These are phyloP conservation scores for Galerina sulciceps DNA, from an alignment of 768 basidiomycete genomes.

Conservation along the genomic window DNA sequence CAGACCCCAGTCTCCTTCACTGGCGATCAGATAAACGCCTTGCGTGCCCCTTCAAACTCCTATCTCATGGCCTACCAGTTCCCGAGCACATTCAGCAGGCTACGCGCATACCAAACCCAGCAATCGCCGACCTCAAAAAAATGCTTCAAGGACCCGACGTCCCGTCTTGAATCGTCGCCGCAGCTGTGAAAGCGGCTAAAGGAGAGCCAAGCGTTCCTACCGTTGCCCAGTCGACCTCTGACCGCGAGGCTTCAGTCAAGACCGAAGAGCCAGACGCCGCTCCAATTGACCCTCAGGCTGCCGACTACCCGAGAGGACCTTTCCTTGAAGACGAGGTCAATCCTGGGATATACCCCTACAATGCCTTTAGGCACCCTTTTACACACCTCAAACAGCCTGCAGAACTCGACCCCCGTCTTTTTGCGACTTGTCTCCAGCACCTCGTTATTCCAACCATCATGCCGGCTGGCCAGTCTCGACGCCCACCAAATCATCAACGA, in stretches of 20 bases:
- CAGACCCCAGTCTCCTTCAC: constrained; percentile 82
- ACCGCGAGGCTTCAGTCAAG: constrained; percentile 42
- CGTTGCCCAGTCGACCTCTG: constrained; percentile 27
- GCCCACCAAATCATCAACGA: constrained; percentile 91
- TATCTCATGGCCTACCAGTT: constrained; percentile 66
- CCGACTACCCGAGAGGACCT: no score
- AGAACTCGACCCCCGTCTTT: constrained; percentile 62
- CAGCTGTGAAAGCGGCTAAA: constrained; percentile 75
- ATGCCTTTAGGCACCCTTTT: constrained; percentile 79
- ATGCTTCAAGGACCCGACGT: constrained; percentile 64
- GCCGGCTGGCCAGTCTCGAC: constrained; percentile 91
- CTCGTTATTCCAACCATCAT: constrained; percentile 88
- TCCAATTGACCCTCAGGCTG: no score
- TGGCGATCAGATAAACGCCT: no score
- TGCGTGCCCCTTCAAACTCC: constrained; percentile 82
- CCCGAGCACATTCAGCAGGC: constrained; percentile 74
- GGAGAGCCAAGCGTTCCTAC: constrained; percentile 40
- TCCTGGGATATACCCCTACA: no score
- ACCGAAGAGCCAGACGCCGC: no score
- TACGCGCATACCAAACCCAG: constrained; percentile 65
- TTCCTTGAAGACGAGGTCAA: no score
- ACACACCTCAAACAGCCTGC: constrained; percentile 71
- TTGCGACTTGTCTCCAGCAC: constrained; percentile 76
- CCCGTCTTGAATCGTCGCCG: constrained; percentile 68
- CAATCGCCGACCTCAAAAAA: constrained; percentile 67